phyloP scores from a whole-genome alignment of 2,329 filamentous ascomycete species.

The Pseudogymnoascus sp. region DNA sequence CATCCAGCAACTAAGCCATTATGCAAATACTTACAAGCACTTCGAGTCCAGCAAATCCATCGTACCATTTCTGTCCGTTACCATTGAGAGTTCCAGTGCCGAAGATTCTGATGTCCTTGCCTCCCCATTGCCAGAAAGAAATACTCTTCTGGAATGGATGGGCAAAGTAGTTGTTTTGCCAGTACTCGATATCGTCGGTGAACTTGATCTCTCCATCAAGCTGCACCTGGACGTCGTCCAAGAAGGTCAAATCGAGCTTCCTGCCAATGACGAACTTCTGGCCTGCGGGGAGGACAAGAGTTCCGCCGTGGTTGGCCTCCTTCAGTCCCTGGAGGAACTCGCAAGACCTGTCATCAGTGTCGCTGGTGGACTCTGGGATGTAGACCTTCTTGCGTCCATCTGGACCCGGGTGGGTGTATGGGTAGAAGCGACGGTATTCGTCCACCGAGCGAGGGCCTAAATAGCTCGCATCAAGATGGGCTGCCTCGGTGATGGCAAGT shows the following conservation, averaged over 20 bases:
- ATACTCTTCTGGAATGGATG: slow-evolving; percentile 46
- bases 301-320: slow-evolving; percentile 50
- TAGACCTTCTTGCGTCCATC: slow-evolving; percentile 36
- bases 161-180: slow-evolving; percentile 39
- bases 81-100: slow-evolving; percentile 37
- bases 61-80: slow-evolving; percentile 21
- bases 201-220: slow-evolving; percentile 49
- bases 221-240: slow-evolving; percentile 48
- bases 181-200: slow-evolving; percentile 32
- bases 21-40: slow-evolving; percentile 31
- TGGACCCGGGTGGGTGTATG: slow-evolving; percentile 25
- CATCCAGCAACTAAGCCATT: neutral
- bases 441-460: slow-evolving; percentile 16
- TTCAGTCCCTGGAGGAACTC: slow-evolving; percentile 47
- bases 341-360: slow-evolving; percentile 47
- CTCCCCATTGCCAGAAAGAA: slow-evolving; percentile 57
- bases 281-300: slow-evolving; percentile 32
- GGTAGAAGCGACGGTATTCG: slow-evolving; percentile 34
- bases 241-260: slow-evolving; percentile 49
- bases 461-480: slow-evolving; percentile 29
- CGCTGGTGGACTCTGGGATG: slow-evolving; percentile 44
- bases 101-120: slow-evolving; percentile 51
- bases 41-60: slow-evolving; percentile 29
- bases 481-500: slow-evolving; percentile 22
- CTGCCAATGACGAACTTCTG: slow-evolving; percentile 50